These are phyloP conservation scores for Pseudogymnoascus sp. DNA, from an alignment of 2,329 filamentous ascomycete genomes.

Conservation along the genomic window DNA sequence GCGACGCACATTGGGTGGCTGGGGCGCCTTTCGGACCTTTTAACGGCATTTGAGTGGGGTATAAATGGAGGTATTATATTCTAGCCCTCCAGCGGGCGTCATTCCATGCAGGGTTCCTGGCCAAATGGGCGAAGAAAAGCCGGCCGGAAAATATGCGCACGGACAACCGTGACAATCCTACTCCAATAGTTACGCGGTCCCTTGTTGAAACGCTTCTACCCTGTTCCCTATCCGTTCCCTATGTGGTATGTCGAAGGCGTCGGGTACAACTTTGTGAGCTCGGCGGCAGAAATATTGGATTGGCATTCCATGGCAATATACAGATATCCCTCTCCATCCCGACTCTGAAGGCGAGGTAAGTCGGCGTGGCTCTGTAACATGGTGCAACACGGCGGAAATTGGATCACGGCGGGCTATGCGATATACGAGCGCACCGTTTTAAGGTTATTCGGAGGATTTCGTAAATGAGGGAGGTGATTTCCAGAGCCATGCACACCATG, in stretches of 20 bases:
- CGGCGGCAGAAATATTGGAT: background rate
- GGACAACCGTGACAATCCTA: background rate
- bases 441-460: background rate
- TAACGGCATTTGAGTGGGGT: background rate
- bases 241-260: background rate
- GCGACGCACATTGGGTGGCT: background rate
- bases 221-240: background rate
- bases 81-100: background rate
- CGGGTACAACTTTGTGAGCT: background rate
- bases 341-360: background rate
- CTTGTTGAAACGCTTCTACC: background rate
- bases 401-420: background rate
- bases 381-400: background rate
- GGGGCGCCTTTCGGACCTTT: background rate
- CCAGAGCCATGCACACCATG: background rate
- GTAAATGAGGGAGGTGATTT: background rate
- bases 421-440: background rate
- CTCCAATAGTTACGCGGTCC: background rate
- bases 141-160: background rate
- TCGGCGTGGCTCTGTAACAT: background rate
- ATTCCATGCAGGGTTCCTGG: background rate
- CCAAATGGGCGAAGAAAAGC: background rate
- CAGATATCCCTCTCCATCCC: background rate
- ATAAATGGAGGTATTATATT: background rate
- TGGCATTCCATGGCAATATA: background rate